Conservation (phyloP, 768 basidiomycete species). For the Boletellus ananas region DNA sequence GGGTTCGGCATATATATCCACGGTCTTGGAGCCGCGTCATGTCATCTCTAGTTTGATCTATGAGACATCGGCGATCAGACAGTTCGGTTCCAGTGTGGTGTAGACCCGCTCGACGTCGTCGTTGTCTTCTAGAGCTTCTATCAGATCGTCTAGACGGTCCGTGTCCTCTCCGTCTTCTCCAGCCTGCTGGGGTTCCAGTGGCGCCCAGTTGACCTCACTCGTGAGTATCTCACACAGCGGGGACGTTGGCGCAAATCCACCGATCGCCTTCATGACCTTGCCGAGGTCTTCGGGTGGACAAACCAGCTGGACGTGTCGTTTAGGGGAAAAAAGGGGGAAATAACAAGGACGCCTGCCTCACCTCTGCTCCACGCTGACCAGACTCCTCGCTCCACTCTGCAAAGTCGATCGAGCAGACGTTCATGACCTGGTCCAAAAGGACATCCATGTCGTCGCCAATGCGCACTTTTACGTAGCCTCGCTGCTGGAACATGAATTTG, state of each 20-base stretch:
- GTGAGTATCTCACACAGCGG: constrained; percentile 38
- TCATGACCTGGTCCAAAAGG: constrained; percentile 40
- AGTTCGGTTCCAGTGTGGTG: constrained; percentile 43
- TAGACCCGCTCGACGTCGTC: constrained; percentile 59
- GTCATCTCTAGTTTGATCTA: constrained; percentile 11
- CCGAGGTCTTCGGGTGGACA: constrained; percentile 41
- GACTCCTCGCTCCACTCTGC: constrained; percentile 35
- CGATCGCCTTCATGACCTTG: constrained; percentile 36
- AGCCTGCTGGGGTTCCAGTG: constrained; percentile 39
- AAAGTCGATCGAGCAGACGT: constrained; percentile 44
- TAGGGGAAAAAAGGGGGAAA: neutral
- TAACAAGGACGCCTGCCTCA: constrained; percentile 11
- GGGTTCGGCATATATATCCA: neutral
- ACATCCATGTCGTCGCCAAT: constrained; percentile 32
- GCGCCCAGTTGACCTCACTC: constrained; percentile 54
- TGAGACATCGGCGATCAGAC: constrained; percentile 20
- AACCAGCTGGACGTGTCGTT: constrained; percentile 35
- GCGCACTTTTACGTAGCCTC: constrained; percentile 49
- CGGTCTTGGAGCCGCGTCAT: neutral
- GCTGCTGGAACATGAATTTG: constrained; percentile 58
- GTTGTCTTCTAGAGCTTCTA: constrained; percentile 51
- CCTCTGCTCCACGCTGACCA: constrained; percentile 34
- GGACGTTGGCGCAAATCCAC: constrained; percentile 20
- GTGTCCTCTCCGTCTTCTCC: constrained; percentile 36
- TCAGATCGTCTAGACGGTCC: constrained; percentile 39